These are phyloP conservation scores for Brassica rapa DNA, from an alignment of 345 rosid genomes.

Conservation along the genomic window DNA sequence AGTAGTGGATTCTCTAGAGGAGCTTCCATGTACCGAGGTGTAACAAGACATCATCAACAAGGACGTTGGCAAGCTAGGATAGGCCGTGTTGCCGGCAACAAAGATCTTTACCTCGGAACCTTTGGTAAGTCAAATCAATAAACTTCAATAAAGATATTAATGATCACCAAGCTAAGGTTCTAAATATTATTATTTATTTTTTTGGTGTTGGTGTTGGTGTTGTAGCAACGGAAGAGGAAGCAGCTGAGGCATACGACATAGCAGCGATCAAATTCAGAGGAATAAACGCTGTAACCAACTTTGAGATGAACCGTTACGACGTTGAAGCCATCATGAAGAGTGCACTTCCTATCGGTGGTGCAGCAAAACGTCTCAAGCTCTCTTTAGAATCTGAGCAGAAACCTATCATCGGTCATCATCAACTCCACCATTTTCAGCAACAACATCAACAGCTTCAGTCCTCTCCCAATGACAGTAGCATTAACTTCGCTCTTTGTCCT, in stretches of 20 bases:
- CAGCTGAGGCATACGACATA: constrained; percentile 96
- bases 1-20: constrained; percentile 99
- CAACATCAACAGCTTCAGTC: constrained; percentile 48
- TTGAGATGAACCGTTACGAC: constrained; percentile 89
- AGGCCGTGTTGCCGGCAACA: constrained; percentile 98
- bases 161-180: neutral
- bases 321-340: constrained; percentile 82
- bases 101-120: constrained; percentile 93
- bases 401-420: constrained; percentile 42
- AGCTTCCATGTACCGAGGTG: constrained; percentile 94
- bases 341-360: constrained; percentile 81
- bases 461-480: constrained; percentile 51
- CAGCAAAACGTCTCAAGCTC: constrained; percentile 80
- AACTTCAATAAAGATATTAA: neutral
- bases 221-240: constrained; percentile 97
- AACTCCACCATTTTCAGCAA: constrained; percentile 45
- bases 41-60: constrained; percentile 98
- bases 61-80: constrained; percentile 99
- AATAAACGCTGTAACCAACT: constrained; percentile 87
- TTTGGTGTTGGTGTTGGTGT: neutral
- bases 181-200: neutral
- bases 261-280: constrained; percentile 97
- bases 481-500: constrained; percentile 60
- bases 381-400: constrained; percentile 74
- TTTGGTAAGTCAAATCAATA: constrained; percentile 53